Conservation (phyloP, 768 basidiomycete species). For the Mrakia blollopis region DNA sequence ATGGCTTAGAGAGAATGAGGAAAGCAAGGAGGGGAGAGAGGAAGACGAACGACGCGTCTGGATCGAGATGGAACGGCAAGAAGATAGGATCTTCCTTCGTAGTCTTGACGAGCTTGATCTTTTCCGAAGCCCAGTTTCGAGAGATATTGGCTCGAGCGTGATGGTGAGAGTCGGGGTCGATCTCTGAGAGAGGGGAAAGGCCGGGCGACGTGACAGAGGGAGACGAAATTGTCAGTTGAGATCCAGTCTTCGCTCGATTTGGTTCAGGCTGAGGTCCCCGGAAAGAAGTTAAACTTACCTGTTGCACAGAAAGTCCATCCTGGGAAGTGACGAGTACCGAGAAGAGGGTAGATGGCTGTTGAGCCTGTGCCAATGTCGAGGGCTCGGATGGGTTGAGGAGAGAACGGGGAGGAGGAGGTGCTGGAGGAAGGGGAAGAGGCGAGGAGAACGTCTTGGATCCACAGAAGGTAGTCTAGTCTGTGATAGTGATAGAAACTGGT, state of each 20-base stretch:
- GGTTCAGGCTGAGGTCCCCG: background rate
- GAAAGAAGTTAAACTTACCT: constrained; percentile 47
- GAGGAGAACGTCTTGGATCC: constrained; percentile 53
- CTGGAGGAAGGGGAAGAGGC: background rate
- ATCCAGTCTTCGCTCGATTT: background rate
- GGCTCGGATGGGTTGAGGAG: background rate
- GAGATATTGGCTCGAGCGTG: constrained; percentile 58
- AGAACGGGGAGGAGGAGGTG: background rate
- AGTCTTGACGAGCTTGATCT: constrained; percentile 51
- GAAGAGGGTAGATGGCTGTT: constrained; percentile 79
- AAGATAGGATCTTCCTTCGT: constrained; percentile 50
- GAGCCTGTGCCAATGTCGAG: constrained; percentile 75
- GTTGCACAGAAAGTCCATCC: constrained; percentile 64
- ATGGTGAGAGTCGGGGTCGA: constrained; percentile 60
- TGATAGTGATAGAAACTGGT: background rate
- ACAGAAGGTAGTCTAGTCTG: constrained; percentile 81
- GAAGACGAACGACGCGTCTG: constrained; percentile 3
- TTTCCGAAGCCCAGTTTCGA: constrained; percentile 54
- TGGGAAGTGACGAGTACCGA: constrained; percentile 56
- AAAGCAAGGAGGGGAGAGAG: background rate
- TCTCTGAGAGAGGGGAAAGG: constrained; percentile 51
- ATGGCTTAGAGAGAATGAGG: background rate
- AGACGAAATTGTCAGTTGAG: background rate
- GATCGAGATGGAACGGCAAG: constrained; percentile 44
- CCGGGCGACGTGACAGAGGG: no score